Conservation (phyloP, 1,284 basidiomycete genomes). For the Puccinia polysora region DNA sequence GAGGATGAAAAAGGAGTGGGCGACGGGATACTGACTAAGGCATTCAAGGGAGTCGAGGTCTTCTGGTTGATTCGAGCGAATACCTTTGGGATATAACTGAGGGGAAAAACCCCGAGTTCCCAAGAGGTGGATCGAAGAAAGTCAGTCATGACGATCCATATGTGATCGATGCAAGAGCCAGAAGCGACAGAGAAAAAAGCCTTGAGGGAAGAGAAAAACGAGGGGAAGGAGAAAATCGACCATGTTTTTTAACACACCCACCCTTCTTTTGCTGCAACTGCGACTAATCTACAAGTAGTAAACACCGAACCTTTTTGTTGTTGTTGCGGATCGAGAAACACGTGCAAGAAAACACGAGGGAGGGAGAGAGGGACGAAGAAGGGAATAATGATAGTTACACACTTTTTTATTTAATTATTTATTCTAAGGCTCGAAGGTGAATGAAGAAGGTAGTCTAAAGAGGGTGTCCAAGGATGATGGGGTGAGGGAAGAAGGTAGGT, state of each 20-base stretch:
- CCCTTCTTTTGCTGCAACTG: slow-evolving; percentile 78
- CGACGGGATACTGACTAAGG: slow-evolving; percentile 56
- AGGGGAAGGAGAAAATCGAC: not conserved
- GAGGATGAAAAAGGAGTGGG: not conserved
- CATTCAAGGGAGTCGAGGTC: slow-evolving; percentile 77
- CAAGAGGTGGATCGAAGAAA: too few species aligned
- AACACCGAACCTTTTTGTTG: slow-evolving; percentile 45
- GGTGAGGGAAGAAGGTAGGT: slow-evolving; percentile 61
- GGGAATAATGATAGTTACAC: not conserved
- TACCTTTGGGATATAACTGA: slow-evolving; percentile 59
- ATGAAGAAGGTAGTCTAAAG: too few species aligned
- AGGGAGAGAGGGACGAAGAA: not conserved
- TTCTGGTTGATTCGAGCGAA: slow-evolving; percentile 71
- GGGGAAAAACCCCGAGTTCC: too few species aligned
- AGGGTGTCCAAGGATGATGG: slow-evolving; percentile 50
- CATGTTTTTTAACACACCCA: slow-evolving; percentile 52
- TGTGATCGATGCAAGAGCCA: not conserved
- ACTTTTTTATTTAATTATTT: too few species aligned
- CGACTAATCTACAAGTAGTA: slow-evolving; percentile 68
- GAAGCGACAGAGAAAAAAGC: not conserved
- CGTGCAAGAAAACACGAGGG: not conserved
- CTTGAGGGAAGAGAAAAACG: not conserved
- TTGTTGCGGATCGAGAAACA: slow-evolving; percentile 43
- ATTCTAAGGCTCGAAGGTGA: too few species aligned
- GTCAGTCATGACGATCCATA: too few species aligned